A percentile compares a stretch with the other conserved stretches of the same genome.
Evolutionary conservation across 1,284 basidiomycete genomes (phyloP).

Genomic region (Agroathelia rolfsii): DNA sequence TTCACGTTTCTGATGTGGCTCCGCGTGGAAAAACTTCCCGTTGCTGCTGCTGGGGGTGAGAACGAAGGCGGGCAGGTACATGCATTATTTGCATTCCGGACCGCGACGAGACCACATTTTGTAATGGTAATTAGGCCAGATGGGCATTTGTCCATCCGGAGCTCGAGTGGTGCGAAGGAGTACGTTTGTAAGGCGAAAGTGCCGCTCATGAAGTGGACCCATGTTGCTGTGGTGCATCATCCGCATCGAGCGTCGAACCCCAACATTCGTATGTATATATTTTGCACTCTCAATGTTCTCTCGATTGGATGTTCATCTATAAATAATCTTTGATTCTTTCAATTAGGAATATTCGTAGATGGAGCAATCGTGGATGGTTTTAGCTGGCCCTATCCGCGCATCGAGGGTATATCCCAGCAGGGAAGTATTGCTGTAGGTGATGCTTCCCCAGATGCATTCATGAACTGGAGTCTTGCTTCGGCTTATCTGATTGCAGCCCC

Average conservation of each 20-base stretch:
- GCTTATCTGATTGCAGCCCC: constrained; percentile 51
- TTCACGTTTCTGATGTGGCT: constrained; percentile 68
- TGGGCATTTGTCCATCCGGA: constrained; percentile 44
- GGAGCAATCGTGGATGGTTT: constrained; percentile 53
- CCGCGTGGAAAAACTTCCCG: constrained; percentile 51
- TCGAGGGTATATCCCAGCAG: constrained; percentile 26
- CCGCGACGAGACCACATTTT: constrained; percentile 27
- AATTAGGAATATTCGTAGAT: constrained; percentile 60
- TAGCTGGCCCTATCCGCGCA: constrained; percentile 50
- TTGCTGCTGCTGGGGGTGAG: too few species aligned
- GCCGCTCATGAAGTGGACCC: constrained; percentile 53
- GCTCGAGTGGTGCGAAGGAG: constrained; percentile 27
- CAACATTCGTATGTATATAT: constrained; percentile 43
- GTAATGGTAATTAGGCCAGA: constrained; percentile 41
- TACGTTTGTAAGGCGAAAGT: constrained; percentile 37
- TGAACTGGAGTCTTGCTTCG: constrained; percentile 66
- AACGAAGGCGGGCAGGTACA: too few species aligned
- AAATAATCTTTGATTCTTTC: constrained; percentile 1
- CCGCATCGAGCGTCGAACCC: constrained; percentile 45
- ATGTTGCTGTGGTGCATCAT: constrained; percentile 54
- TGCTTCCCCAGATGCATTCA: constrained; percentile 24
- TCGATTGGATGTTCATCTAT: neutral
- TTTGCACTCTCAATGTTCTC: neutral
- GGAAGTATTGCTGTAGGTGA: constrained; percentile 48
- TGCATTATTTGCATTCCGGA: constrained; percentile 35